A percentile compares a stretch with the other conserved stretches of the same genome.
Conservation (phyloP, 2,329 filamentous ascomycete species). For the Colletotrichum higginsianum region DNA sequence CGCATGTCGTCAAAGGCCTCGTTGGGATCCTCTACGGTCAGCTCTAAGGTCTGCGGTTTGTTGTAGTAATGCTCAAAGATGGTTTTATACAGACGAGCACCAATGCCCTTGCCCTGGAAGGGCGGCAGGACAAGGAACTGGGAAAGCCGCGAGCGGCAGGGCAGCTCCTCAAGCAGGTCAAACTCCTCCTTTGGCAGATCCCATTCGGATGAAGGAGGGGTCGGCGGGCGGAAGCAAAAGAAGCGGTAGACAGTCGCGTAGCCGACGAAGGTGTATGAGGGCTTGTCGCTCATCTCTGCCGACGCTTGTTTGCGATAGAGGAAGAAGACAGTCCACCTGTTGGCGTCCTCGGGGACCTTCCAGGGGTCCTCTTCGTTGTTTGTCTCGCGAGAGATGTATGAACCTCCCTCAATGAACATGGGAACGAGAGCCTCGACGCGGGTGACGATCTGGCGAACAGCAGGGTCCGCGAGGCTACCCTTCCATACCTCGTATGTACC, state of each 20-base stretch:
- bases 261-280: constrained; percentile 85
- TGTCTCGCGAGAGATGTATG: constrained; percentile 70
- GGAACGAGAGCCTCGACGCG: constrained; percentile 88
- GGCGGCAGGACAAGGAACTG: constrained; percentile 94
- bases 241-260: constrained; percentile 94
- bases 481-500: constrained; percentile 88
- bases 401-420: constrained; percentile 95
- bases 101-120: constrained; percentile 86
- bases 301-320: constrained; percentile 77
- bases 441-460: constrained; percentile 79
- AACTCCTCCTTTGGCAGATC: constrained; percentile 62
- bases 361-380: constrained; percentile 55
- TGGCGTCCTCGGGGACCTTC: constrained; percentile 66
- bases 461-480: constrained; percentile 78
- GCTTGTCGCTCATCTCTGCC: constrained; percentile 58
- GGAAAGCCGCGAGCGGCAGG: constrained; percentile 87
- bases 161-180: constrained; percentile 72
- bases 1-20: constrained; percentile 86
- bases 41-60: constrained; percentile 79
- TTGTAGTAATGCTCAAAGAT: constrained; percentile 81
- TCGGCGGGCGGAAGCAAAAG: constrained; percentile 73
- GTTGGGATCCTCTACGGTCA: constrained; percentile 95
- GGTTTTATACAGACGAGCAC: constrained; percentile 83
- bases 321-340: constrained; percentile 94
- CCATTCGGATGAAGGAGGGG: constrained; percentile 61